A percentile compares a stretch with the other conserved stretches of the same genome.
Evolutionary conservation across 805 yeast genomes (phyloP).

Genomic region (Hemisphaericaspora nanyangensis): DNA sequence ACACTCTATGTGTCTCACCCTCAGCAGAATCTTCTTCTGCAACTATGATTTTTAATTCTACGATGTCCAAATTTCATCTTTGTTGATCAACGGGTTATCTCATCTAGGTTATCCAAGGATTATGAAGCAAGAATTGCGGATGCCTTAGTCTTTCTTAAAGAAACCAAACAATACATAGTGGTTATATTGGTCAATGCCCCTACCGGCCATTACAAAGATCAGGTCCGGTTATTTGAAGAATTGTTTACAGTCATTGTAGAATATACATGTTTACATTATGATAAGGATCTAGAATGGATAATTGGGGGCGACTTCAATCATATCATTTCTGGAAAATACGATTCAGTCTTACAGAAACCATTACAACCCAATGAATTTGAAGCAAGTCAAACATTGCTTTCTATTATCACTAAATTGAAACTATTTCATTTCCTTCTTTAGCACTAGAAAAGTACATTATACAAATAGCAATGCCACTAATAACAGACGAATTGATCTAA

Average conservation of each 20-base stretch:
- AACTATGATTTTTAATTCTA: no score
- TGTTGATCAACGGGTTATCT: background rate
- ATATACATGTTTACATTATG: background rate
- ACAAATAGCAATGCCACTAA: background rate
- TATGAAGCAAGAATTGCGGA: background rate
- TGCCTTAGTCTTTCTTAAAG: background rate
- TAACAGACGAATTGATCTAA: background rate
- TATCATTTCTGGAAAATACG: no score
- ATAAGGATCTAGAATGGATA: no score
- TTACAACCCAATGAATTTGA: background rate
- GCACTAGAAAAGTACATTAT: background rate
- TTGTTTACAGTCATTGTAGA: background rate
- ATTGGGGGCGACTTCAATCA: background rate
- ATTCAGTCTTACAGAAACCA: background rate
- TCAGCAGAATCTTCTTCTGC: background rate
- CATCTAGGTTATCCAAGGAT: background rate
- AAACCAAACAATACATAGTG: background rate
- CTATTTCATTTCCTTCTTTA: background rate
- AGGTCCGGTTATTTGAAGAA: background rate
- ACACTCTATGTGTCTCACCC: background rate
- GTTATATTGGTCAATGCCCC: background rate
- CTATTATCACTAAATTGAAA: background rate
- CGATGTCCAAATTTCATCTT: background rate
- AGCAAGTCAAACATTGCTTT: background rate
- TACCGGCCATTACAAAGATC: background rate